These are phyloP conservation scores for Areca catechu DNA, from an alignment of 176 grass and related monocot genomes.

Conservation along the genomic window DNA sequence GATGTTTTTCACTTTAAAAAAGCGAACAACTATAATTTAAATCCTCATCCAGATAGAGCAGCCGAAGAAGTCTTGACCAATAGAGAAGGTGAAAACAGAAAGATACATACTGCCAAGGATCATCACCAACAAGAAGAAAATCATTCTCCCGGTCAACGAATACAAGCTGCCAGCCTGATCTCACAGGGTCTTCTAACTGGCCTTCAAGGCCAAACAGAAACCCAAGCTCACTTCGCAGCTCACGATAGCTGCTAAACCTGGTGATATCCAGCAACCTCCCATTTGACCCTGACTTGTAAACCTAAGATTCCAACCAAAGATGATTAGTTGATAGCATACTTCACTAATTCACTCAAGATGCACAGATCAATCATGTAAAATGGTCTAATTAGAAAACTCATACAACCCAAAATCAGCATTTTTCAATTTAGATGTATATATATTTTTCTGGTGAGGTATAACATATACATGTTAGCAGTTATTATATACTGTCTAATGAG, in stretches of 20 bases:
- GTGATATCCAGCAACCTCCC: constrained; percentile 63
- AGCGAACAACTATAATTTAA: background rate
- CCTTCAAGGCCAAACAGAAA: constrained; percentile 66
- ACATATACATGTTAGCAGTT: no score
- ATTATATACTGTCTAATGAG: no score
- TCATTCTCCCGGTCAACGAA: constrained; percentile 65
- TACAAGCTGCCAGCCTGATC: constrained; percentile 67
- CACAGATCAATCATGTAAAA: no score
- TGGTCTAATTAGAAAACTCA: no score
- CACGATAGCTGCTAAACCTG: constrained; percentile 46
- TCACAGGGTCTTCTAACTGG: constrained; percentile 56
- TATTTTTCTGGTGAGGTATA: no score
- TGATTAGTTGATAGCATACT: no score
- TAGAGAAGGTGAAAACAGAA: background rate
- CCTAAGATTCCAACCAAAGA: constrained; percentile 24
- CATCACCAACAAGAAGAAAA: constrained; percentile 60
- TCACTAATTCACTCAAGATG: no score
- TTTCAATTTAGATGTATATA: no score
- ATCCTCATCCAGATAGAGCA: no score
- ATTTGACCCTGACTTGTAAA: constrained; percentile 57
- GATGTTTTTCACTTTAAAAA: background rate
- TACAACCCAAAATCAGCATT: no score
- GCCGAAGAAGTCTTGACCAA: no score
- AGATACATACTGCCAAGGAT: constrained; percentile 63
- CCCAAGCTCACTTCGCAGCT: constrained; percentile 47